Base-by-base conservation (phyloP, 1,139 yeast species). In the Eremothecium gossypii region DNA sequence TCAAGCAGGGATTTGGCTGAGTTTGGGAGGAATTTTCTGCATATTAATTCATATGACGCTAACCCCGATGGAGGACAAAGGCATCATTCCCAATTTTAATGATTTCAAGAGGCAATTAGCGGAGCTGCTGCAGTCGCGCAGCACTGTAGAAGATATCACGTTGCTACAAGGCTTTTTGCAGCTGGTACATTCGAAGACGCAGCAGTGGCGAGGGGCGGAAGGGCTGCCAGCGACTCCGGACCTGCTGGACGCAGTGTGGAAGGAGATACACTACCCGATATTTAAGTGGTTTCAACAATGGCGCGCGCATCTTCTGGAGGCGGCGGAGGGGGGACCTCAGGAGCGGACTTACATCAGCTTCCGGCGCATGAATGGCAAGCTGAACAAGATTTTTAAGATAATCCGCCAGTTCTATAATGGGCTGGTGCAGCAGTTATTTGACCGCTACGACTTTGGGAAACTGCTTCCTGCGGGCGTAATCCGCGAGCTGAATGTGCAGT, bases 231-330 rank as follows among this genome's bases (percentile, higher is more conserved):
- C 28, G 12, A 13, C 40, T 12, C 40, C 34, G 26, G 27, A 11
- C 8, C 56, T 58, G 20, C 59, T 79, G 20, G 80, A 76, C 38
- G 51, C 58, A 5, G 57, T 77, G 14, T 81, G 87, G 87, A 55
- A 67, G 23, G 74, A 76, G 11, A 71, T 80, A 52, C 82, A 78
- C 51, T 77, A 78, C 50, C 85, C 85, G 1, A 70, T 76, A 1
- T 69, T 79, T 46, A 78, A 77, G 49, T 71, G 70, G 54, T 79
- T 52, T 49, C 60, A 52, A 51, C 50, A 41, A 40, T 58, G 56
- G 64, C 50, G 50, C 40, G 52, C 37, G 35, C 46, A 44, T 43
- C 50, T 50, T 34, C 43, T 42, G 42, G 50, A 48, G 41, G 53
- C 50, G 45, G 41, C 48, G 23, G 39, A 51, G 50, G 41, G 55